These are phyloP conservation scores for Neopestalotiopsis sp. DNA, from an alignment of 2,329 filamentous ascomycete species.

Conservation along the genomic window DNA sequence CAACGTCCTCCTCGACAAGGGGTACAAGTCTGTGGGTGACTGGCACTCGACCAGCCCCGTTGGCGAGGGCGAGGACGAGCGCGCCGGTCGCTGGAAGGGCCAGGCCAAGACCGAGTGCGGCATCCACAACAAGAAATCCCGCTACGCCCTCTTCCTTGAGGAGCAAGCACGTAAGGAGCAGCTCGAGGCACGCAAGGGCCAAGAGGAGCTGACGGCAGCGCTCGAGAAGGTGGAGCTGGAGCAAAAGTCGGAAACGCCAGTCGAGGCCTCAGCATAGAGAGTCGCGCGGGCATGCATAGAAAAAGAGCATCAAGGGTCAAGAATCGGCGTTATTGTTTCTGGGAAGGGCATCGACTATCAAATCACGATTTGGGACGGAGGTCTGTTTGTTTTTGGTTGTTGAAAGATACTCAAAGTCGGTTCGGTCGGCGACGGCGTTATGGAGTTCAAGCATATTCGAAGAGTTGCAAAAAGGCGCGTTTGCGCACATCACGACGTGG, in stretches of 20 bases:
- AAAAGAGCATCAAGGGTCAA: neutral
- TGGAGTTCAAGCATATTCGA: conserved; percentile 7
- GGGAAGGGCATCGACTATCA: neutral
- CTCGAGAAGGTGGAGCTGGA: conserved; percentile 28
- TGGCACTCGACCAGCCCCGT: conserved; percentile 97
- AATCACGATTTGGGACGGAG: neutral
- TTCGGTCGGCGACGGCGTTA: conserved; percentile 8
- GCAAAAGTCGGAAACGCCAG: neutral
- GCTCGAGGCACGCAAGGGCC: conserved; percentile 62
- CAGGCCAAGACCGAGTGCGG: conserved; percentile 96
- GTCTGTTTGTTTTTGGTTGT: neutral
- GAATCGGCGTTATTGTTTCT: neutral
- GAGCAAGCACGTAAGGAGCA: conserved; percentile 74
- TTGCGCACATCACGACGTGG: neutral
- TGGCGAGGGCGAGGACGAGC: conserved; percentile 90
- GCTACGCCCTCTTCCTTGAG: conserved; percentile 84
- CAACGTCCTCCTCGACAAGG: conserved; percentile 86
- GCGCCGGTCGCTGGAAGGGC: conserved; percentile 96
- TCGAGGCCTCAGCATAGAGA: conserved; percentile 5
- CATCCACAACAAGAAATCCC: conserved; percentile 96
- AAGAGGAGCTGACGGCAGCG: conserved; percentile 27
- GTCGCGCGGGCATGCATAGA: conserved; percentile 1
- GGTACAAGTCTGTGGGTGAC: conserved; percentile 98
- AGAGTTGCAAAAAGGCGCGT: neutral
- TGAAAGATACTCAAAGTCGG: neutral